Evolutionary conservation across 768 basidiomycete species (phyloP).

Genomic region (Tubosaeta brunneosetosa): DNA sequence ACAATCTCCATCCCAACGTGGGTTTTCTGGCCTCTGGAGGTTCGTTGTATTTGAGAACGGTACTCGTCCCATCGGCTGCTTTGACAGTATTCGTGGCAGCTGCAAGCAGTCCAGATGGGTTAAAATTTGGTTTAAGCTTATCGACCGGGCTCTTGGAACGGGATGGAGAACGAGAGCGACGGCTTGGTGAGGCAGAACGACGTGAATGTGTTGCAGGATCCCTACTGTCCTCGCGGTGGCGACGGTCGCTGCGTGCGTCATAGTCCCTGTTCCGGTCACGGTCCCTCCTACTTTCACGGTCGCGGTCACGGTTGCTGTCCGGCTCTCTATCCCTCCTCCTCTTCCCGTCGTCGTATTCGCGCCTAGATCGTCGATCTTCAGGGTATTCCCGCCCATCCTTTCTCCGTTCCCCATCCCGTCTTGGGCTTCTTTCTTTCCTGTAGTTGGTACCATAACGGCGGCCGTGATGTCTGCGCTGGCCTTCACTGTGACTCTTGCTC

Average conservation of each 20-base stretch:
- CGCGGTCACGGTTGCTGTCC: conserved; percentile 11
- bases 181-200: conserved; percentile 57
- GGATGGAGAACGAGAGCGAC: conserved; percentile 37
- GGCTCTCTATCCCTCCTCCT: conserved; percentile 12
- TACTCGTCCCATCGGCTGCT: conserved; percentile 66
- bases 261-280: conserved; percentile 38
- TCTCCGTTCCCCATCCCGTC: conserved; percentile 22
- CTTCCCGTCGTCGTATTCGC: conserved; percentile 18
- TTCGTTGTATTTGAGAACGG: conserved; percentile 95
- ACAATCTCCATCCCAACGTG: conserved; percentile 83
- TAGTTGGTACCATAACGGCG: conserved; percentile 13
- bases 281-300: conserved; percentile 8
- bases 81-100: conserved; percentile 93
- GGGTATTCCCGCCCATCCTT: conserved; percentile 14
- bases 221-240: conserved; percentile 22
- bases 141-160: conserved; percentile 43
- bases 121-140: conserved; percentile 87
- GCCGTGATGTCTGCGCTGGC: conserved; percentile 10
- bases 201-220: conserved; percentile 32
- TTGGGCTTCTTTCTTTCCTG: conserved; percentile 9
- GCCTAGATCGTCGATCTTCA: conserved; percentile 17
- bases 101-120: conserved; percentile 82
- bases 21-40: conserved; percentile 98
- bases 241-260: conserved; percentile 29
- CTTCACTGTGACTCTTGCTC: conserved; percentile 5